phyloP scores from a whole-genome alignment of 371 early-diverging fungal species.

The Zancudomyces culisetae region DNA sequence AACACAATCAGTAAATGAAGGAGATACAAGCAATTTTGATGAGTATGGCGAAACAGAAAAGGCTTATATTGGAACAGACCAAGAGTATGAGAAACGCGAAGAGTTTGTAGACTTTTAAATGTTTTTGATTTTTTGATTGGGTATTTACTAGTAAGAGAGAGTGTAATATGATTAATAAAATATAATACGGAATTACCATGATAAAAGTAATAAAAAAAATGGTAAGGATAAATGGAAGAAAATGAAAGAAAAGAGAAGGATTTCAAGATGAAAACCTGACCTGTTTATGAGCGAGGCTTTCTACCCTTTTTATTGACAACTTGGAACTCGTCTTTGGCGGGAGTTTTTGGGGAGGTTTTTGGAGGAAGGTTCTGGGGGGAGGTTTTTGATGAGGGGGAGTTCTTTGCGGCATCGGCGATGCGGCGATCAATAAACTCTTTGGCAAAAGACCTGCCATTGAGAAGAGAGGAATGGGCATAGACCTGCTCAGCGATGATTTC shows the following conservation, averaged over 20 bases:
- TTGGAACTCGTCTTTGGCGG: neutral
- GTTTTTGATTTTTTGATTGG: neutral
- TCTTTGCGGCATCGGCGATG: slow-evolving; percentile 41
- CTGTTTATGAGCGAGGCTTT: neutral
- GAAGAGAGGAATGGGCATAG: slow-evolving; percentile 48
- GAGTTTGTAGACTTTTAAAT: neutral
- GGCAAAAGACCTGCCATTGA: slow-evolving; percentile 60
- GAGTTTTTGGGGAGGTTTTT: slow-evolving; percentile 5
- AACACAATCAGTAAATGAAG: slow-evolving; percentile 46
- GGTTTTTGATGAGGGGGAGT: neutral
- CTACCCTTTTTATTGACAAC: slow-evolving; percentile 2
- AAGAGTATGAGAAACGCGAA: neutral
- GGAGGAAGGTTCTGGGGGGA: too few relatives aligned
- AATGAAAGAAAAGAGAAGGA: neutral
- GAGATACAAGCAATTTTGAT: slow-evolving; percentile 91
- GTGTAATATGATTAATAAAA: neutral
- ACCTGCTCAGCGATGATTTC: slow-evolving; percentile 67
- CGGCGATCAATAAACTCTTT: slow-evolving; percentile 60
- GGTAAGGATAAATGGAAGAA: neutral
- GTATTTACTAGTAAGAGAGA: neutral
- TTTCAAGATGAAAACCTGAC: neutral
- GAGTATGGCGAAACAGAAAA: slow-evolving; percentile 48
- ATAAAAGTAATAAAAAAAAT: neutral
- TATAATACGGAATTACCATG: neutral
- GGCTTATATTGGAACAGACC: slow-evolving; percentile 5